These are phyloP conservation scores for Solanum peruvianum DNA, from an alignment of 257 asterid genomes.

Conservation along the genomic window DNA sequence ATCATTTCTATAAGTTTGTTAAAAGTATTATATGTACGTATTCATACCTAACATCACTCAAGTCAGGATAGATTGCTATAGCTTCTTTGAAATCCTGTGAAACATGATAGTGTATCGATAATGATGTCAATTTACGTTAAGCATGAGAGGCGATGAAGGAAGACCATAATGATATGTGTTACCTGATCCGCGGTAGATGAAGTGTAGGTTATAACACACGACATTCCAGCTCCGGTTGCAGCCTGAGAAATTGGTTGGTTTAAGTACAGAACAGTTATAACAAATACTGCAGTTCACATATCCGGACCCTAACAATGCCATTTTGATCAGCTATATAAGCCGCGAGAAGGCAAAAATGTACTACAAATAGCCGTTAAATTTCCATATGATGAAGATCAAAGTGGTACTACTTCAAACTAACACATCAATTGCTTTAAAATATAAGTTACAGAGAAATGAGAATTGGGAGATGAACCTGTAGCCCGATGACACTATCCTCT, in stretches of 20 bases:
- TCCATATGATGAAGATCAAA: neutral
- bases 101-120: neutral
- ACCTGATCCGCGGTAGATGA: conserved; percentile 89
- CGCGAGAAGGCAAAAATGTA: neutral
- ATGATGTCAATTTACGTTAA: neutral
- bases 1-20: neutral
- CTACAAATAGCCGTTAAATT: neutral
- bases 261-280: neutral
- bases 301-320: neutral
- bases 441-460: neutral
- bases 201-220: conserved; percentile 81
- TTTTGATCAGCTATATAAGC: neutral
- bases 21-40: neutral
- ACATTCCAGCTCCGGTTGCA: conserved; percentile 88
- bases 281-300: neutral
- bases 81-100: conserved; percentile 77
- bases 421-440: no score
- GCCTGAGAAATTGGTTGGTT: conserved; percentile 40
- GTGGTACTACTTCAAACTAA: neutral
- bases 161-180: neutral
- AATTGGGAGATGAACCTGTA: conserved; percentile 44
- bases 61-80: conserved; percentile 66
- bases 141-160: neutral
- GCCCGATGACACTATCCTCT: conserved; percentile 94
- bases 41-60: conserved; percentile 63